phyloP scores from a whole-genome alignment of 345 rosid species.

The Luvunga scandens region DNA sequence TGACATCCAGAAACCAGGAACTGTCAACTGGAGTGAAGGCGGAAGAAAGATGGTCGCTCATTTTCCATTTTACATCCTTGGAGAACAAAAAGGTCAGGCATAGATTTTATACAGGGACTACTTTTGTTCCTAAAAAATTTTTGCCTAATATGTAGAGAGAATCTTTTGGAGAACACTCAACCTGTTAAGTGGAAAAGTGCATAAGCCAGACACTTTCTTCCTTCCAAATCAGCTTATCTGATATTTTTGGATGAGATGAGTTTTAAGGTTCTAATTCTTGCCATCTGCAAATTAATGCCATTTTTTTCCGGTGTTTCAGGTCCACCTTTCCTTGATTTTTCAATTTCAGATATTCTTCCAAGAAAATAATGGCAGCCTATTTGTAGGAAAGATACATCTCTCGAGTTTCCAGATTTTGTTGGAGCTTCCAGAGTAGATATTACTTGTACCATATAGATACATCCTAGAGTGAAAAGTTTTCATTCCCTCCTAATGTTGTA shows the following conservation, averaged over 20 bases:
- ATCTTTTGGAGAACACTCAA: not conserved
- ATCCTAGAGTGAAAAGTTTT: not conserved
- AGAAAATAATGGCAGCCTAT: constrained; percentile 24
- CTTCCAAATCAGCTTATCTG: not conserved
- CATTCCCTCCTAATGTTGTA: not conserved
- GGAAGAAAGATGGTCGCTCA: constrained; percentile 65
- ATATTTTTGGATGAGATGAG: not conserved
- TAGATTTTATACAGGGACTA: not conserved
- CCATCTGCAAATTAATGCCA: not conserved
- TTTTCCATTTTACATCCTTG: constrained; percentile 81
- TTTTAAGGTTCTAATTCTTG: not conserved
- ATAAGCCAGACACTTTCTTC: not conserved
- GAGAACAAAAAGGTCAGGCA: constrained; percentile 68
- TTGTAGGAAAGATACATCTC: not conserved
- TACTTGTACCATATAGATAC: not conserved
- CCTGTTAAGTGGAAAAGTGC: not conserved
- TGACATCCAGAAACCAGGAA: constrained; percentile 50
- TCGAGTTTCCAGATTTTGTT: not conserved
- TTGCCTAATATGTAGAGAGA: not conserved
- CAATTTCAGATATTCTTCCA: constrained; percentile 63
- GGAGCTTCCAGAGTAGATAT: not conserved
- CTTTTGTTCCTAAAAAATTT: not conserved
- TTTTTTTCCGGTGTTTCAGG: constrained; percentile 37
- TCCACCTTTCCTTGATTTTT: constrained; percentile 90
- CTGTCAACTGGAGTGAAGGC: constrained; percentile 82